Evolutionary conservation across 1,284 basidiomycete species (phyloP).

Genomic region (Quambalaria eucalypti): DNA sequence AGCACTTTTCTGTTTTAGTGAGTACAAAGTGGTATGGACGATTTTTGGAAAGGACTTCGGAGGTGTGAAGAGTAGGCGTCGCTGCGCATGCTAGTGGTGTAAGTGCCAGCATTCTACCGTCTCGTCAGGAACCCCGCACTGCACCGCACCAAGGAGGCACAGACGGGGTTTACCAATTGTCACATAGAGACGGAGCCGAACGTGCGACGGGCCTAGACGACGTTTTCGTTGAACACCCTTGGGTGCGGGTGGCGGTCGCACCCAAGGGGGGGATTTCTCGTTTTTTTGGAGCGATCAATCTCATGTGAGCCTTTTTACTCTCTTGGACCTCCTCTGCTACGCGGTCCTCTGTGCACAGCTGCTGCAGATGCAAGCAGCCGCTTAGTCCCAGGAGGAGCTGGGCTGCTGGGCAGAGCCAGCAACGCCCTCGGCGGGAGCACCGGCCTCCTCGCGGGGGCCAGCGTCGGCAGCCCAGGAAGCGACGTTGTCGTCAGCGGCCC

Average conservation of each 20-base stretch:
- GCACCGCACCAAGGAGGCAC: too few species aligned
- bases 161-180: too few species aligned
- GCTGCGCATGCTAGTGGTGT: too few species aligned
- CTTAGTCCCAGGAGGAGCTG: slow-evolving; percentile 23
- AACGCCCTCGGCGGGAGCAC: slow-evolving; percentile 51
- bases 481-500: slow-evolving; percentile 56
- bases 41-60: too few species aligned
- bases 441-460: slow-evolving; percentile 58
- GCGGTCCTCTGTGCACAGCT: too few species aligned
- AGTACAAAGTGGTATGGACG: too few species aligned
- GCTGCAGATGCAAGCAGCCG: too few species aligned
- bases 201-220: not conserved
- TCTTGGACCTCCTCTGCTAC: too few species aligned
- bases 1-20: too few species aligned
- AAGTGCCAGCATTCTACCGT: too few species aligned
- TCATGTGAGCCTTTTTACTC: not conserved
- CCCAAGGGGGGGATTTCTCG: not conserved
- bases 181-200: not conserved
- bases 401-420: slow-evolving; percentile 12
- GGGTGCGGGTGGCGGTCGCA: not conserved
- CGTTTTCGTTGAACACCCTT: not conserved
- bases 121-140: too few species aligned
- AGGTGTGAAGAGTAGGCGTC: too few species aligned
- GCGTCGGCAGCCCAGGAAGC: slow-evolving; percentile 48
- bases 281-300: not conserved